Conservation (phyloP, 2,329 filamentous ascomycete genomes). For the Stagonosporopsis tanaceti region DNA sequence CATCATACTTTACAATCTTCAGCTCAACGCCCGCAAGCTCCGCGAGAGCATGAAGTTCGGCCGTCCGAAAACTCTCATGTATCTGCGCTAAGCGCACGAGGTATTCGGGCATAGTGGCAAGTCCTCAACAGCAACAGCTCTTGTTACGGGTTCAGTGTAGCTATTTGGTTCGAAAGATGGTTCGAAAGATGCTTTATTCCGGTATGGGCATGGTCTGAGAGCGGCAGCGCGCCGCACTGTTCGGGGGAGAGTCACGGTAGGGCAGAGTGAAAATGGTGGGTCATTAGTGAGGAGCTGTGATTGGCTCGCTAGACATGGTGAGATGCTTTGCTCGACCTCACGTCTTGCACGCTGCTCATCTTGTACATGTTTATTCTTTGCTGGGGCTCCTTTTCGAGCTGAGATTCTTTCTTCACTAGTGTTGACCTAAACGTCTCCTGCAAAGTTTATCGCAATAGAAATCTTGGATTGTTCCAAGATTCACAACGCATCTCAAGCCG, state of each 20-base stretch:
- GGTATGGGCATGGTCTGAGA: constrained; percentile 30
- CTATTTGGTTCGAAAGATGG: neutral
- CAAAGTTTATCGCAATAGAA: too few relatives aligned
- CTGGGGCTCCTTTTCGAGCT: too few relatives aligned
- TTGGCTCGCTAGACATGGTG: constrained; percentile 11
- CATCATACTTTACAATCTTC: constrained; percentile 76
- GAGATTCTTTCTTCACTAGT: too few relatives aligned
- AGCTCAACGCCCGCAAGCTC: constrained; percentile 71
- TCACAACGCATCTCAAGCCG: too few relatives aligned
- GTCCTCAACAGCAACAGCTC: neutral
- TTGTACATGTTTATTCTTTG: too few relatives aligned
- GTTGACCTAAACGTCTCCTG: too few relatives aligned
- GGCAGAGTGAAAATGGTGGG: constrained; percentile 17
- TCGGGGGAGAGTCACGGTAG: constrained; percentile 7
- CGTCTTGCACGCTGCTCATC: too few relatives aligned
- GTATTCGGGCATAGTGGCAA: constrained; percentile 66
- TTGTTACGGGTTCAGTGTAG: neutral
- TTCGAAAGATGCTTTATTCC: constrained; percentile 26
- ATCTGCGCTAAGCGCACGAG: constrained; percentile 88
- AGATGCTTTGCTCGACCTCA: constrained; percentile 10
- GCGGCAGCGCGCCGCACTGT: neutral
- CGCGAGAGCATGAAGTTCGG: constrained; percentile 85
- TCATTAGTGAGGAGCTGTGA: constrained; percentile 1
- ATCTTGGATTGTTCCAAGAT: too few relatives aligned
- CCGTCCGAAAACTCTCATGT: constrained; percentile 88